phyloP scores from a whole-genome alignment of 192 early-diverging fungal genomes.

The Phycomyces nitens region DNA sequence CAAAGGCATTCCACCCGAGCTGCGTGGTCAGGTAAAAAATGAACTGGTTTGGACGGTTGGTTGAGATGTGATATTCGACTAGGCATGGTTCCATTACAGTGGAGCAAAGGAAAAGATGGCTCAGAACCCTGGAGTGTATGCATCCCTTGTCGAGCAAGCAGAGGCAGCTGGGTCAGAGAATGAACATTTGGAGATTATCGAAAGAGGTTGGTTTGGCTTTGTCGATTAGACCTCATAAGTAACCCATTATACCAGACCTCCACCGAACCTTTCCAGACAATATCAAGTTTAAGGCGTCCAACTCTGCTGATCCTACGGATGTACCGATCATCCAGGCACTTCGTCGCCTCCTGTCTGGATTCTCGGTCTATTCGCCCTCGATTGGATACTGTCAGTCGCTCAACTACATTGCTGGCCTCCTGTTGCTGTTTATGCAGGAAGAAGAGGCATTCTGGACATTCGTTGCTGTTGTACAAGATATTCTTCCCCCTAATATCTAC shows the following conservation, averaged over 20 bases:
- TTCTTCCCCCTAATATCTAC: conserved; percentile 73
- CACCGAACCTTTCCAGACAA: conserved; percentile 85
- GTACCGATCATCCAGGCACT: conserved; percentile 47
- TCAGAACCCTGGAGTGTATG: conserved; percentile 55
- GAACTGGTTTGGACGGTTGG: too few relatives aligned
- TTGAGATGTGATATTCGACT: too few relatives aligned
- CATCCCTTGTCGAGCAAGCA: conserved; percentile 42
- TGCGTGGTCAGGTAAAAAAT: conserved; percentile 52
- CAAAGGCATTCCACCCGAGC: conserved; percentile 72
- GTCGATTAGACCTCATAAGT: background rate
- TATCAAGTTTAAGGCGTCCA: conserved; percentile 58
- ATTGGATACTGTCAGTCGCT: conserved; percentile 86
- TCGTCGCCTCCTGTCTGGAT: conserved; percentile 64
- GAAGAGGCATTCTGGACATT: conserved; percentile 74
- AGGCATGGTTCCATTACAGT: conserved; percentile 70
- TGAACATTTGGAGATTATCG: conserved; percentile 67
- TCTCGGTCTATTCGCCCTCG: conserved; percentile 63
- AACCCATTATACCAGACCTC: conserved; percentile 48
- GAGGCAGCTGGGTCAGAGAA: conserved; percentile 45
- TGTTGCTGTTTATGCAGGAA: conserved; percentile 68
- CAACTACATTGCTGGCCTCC: conserved; percentile 75
- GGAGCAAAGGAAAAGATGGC: conserved; percentile 59
- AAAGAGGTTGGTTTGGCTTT: conserved; percentile 48
- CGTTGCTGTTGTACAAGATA: conserved; percentile 62
- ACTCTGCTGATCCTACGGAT: conserved; percentile 20